Evolutionary conservation across 2,329 filamentous ascomycete genomes (phyloP), one percentile per base, ranked within the genome.

Genomic region (Alternaria brassicicola): DNA sequence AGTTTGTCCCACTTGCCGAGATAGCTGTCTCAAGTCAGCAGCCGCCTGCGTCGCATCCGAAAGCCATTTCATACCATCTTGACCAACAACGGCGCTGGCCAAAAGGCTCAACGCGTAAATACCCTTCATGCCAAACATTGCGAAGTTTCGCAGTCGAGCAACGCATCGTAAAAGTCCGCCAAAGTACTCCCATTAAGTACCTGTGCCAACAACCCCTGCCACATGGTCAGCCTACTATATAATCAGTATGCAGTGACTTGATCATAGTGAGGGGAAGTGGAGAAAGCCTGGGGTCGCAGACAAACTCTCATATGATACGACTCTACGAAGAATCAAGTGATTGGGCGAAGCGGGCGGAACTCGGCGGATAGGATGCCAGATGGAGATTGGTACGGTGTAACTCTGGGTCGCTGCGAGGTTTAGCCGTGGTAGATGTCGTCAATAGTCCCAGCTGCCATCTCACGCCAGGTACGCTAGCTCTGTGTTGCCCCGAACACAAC

Each of bases 1-100:
- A 88, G 15, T 81, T 82, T 3, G 78, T 82, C 9, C 84, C 85
- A 5, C 85, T 73, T n/a, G 83, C 83, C 21, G 80, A 78, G 54
- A 88, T 80, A 35, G 80, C 85, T 86, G 63, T 31, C 26, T 6
- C 9, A 12, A n/a, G 56, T 66, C 26, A 64, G 54, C 30, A 21
- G 12, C 45, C 28, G 30, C 10, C 30, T 38, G 33, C 8, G 13
- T 19, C 33, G 3, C 10, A 17, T 35, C 12, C 25, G 10, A 28
- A 6, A 26, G 12, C n/a, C 12, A 23, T 35, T 12, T 41, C 59
- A 35, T 57, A 68, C 66, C 62, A 63, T 65, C 57, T 21, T 68
- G 65, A 19, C 59, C 61, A 55, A 55, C 51, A 21, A 57, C 61
- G 12, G 38, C 59, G 50, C 52, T 42, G 59, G 57, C 60, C 48